These are phyloP conservation scores for Aspergillus avenaceus DNA, from an alignment of 495 filamentous ascomycete species.

Conservation along the genomic window DNA sequence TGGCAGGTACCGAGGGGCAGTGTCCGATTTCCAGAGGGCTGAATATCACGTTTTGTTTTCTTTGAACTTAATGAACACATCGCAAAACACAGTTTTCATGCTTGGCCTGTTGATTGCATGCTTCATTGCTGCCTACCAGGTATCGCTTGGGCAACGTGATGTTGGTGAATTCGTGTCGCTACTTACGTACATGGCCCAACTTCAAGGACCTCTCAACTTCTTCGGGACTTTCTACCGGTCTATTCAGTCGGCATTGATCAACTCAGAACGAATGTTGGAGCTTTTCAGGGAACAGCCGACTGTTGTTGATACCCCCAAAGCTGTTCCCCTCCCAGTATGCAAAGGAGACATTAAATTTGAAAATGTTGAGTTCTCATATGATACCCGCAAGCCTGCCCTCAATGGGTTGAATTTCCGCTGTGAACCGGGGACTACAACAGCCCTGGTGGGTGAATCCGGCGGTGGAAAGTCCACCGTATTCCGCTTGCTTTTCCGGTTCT, in stretches of 20 bases:
- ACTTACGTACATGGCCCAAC: conserved; percentile 85
- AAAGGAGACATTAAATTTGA: conserved; percentile 80
- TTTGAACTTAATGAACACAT: conserved; percentile 88
- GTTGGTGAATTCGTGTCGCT: conserved; percentile 80
- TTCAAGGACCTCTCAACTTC: conserved; percentile 92
- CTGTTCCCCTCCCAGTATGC: conserved; percentile 55
- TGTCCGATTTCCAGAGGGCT: conserved; percentile 75
- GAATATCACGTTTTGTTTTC: conserved; percentile 87
- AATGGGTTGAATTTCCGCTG: conserved; percentile 78
- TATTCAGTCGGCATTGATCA: conserved; percentile 95
- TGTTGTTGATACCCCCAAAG: conserved; percentile 65
- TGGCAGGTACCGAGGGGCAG: conserved; percentile 73
- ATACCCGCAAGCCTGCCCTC: conserved; percentile 79
- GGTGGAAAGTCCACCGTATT: conserved; percentile 98
- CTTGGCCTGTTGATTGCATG: conserved; percentile 77
- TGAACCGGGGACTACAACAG: conserved; percentile 85
- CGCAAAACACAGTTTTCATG: conserved; percentile 92
- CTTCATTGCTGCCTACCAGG: conserved; percentile 86
- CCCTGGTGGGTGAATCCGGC: conserved; percentile 91
- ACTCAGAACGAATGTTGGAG: conserved; percentile 90
- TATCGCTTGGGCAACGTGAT: conserved; percentile 62
- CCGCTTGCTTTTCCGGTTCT: conserved; percentile 91
- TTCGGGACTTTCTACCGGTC: conserved; percentile 97
- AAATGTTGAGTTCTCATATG: conserved; percentile 87
- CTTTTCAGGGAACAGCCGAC: conserved; percentile 93